Evolutionary conservation across 1,139 yeast genomes (phyloP).

Genomic region (Taphrina wiesneri): DNA sequence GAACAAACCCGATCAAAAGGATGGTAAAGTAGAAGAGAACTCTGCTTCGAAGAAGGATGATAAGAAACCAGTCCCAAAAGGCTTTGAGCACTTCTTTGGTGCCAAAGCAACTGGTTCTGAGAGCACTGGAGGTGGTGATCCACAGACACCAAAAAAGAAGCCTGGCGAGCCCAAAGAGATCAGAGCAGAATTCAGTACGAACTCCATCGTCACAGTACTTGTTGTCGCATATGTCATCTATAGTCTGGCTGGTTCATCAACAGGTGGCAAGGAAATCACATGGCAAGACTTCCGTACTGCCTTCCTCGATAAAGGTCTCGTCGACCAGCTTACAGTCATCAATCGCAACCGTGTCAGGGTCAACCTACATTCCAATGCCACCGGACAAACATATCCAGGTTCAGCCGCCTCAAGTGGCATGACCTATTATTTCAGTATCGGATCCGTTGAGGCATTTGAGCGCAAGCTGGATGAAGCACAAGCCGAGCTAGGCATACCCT

Average conservation of each 20-base stretch:
- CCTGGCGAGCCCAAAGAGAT: constrained; percentile 25
- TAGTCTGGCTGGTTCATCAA: constrained; percentile 35
- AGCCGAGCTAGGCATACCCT: constrained; percentile 63
- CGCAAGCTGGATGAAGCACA: constrained; percentile 75
- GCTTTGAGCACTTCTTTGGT: constrained; percentile 35
- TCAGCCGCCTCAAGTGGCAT: constrained; percentile 38
- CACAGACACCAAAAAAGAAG: constrained; percentile 30
- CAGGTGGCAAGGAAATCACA: constrained; percentile 54
- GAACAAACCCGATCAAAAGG: constrained; percentile 32
- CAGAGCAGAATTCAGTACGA: constrained; percentile 29
- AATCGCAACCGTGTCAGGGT: constrained; percentile 81
- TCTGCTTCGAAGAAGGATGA: constrained; percentile 2
- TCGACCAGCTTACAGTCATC: constrained; percentile 70
- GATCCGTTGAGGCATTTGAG: constrained; percentile 90
- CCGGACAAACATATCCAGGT: constrained; percentile 42
- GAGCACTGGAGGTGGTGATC: constrained; percentile 10
- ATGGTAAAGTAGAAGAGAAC: constrained; percentile 19
- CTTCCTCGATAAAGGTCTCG: constrained; percentile 80
- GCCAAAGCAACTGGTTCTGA: constrained; percentile 13
- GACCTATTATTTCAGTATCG: constrained; percentile 69
- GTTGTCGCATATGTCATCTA: constrained; percentile 33
- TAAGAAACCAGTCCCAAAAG: constrained; percentile 31
- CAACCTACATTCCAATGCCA: constrained; percentile 62
- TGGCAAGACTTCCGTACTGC: constrained; percentile 88
- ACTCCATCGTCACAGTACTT: constrained; percentile 23